phyloP scores from a whole-genome alignment of 176 grass and related monocot genomes.

The Alopecurus myosuroides region DNA sequence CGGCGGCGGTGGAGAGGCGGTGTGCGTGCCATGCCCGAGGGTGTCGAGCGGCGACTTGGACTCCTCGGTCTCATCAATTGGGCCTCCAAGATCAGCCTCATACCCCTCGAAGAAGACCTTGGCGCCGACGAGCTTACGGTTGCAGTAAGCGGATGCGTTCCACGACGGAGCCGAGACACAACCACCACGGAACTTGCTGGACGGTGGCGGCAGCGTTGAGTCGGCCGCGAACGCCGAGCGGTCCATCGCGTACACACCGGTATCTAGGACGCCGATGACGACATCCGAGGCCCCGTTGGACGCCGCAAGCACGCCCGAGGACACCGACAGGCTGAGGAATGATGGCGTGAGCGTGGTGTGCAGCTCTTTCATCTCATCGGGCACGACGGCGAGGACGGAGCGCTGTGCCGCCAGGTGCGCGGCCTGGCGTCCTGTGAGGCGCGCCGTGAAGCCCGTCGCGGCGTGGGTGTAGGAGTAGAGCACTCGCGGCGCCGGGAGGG shows the following conservation, averaged over 20 bases:
- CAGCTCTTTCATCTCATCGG: background rate
- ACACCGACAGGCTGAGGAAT: conserved; percentile 37
- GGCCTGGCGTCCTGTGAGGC: conserved; percentile 38
- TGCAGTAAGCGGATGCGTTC: conserved; percentile 40
- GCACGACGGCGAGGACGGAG: conserved; percentile 36
- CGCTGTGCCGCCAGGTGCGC: conserved; percentile 19
- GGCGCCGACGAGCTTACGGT: conserved; percentile 49
- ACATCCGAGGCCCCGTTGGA: conserved; percentile 16
- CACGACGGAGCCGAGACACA: conserved; percentile 24
- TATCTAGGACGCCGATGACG: conserved; percentile 4
- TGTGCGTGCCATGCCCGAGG: background rate
- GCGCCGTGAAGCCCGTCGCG: conserved; percentile 30
- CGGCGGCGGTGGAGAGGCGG: conserved; percentile 5
- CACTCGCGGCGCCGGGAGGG: background rate
- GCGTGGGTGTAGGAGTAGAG: conserved; percentile 29
- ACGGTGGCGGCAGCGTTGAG: background rate
- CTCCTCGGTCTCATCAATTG: conserved; percentile 26
- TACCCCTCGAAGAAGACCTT: conserved; percentile 1
- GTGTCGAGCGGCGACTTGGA: background rate
- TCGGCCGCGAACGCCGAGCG: background rate
- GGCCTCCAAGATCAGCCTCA: background rate
- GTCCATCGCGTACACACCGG: background rate
- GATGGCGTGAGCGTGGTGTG: conserved; percentile 34
- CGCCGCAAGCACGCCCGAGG: conserved; percentile 5
- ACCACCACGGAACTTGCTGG: background rate